phyloP scores from a whole-genome alignment of 2,329 filamentous ascomycete species.

The Sporothrix brunneoviolacea region DNA sequence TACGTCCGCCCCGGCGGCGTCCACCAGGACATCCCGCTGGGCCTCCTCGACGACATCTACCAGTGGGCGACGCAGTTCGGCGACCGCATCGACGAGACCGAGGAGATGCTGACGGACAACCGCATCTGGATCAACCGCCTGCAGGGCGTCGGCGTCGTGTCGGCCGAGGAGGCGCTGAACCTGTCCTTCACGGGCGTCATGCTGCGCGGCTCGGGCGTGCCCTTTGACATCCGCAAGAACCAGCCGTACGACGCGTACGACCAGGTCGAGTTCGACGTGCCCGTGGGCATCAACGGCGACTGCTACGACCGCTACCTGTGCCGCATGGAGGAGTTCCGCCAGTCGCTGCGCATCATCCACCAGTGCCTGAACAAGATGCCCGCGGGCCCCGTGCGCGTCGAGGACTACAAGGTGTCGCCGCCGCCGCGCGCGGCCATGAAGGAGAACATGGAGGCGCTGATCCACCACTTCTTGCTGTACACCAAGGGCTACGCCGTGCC shows the following conservation, averaged over 20 bases:
- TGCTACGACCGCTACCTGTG: constrained; percentile 99
- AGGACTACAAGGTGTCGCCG: constrained; percentile 97
- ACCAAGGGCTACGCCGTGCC: constrained; percentile 98
- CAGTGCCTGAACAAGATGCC: constrained; percentile 99
- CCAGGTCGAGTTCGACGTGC: constrained; percentile 95
- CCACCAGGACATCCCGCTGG: constrained; percentile 87
- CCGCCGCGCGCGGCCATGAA: constrained; percentile 98
- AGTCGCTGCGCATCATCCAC: constrained; percentile 95
- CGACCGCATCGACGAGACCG: constrained; percentile 96
- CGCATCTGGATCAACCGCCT: constrained; percentile 97
- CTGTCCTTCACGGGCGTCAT: constrained; percentile 96
- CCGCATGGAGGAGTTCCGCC: constrained; percentile 99
- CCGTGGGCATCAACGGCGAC: constrained; percentile 92
- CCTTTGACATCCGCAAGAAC: constrained; percentile 94
- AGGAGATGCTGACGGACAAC: constrained; percentile 98
- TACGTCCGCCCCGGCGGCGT: constrained; percentile 97
- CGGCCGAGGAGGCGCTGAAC: constrained; percentile 90
- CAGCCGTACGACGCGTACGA: constrained; percentile 97
- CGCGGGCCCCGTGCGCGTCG: constrained; percentile 83
- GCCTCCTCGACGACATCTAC: constrained; percentile 96
- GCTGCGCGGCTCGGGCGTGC: constrained; percentile 92
- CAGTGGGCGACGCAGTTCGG: constrained; percentile 99
- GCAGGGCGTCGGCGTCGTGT: constrained; percentile 84
- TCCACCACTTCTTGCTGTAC: constrained; percentile 98
- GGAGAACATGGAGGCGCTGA: constrained; percentile 99